Base-by-base conservation (phyloP, 2,329 filamentous ascomycete species). In the Colletotrichum echinochloae region DNA sequence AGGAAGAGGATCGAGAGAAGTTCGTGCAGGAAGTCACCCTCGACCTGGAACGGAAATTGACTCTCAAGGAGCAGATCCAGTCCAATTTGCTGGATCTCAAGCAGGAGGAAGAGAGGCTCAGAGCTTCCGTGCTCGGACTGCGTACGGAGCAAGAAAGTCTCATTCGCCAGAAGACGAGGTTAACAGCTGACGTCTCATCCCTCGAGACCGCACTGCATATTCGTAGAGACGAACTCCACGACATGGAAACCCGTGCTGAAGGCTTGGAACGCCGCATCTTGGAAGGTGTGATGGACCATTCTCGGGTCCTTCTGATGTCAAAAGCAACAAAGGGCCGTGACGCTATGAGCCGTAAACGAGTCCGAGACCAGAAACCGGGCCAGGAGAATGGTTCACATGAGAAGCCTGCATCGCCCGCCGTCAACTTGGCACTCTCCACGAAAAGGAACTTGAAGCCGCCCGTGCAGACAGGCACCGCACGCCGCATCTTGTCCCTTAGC, bases 261-360 rank as follows among this genome's bases (percentile, higher is more conserved):
- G 89, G 90, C 4, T 86, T 99, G 30, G 96, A 99, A 82, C 92
- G 95, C 62, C 91, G 96, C 33, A 97, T 99, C 74, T 84, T 99
- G 39, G 95, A 98, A 74, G 95, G 95, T 33, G 94, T 98, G 73
- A 97, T 99, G 83, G 95, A 98, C 76, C 95, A 98, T 79, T 98
- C 95, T 26, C 92, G 95, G 8, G 91, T 95, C 33, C 86, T 98
- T n/a, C 88, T 98, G 68, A 92, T 96, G 84, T 85, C 90, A 74
- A 91, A 93, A 82, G 83, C 88, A 4, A 83, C 80, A 74, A 85
- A 84, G 75, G 81, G 84, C 14, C 81, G 81, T 7, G 88, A 89
- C 63, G 81, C 84, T 71, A 89, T 90, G 88, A 89, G 82, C 78
- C 86, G 87, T 60, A 90, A 90, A 80, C 84, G 88, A 9, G 83